These are phyloP conservation scores for Cocos nucifera DNA, from an alignment of 176 grass and related monocot genomes.

Conservation along the genomic window DNA sequence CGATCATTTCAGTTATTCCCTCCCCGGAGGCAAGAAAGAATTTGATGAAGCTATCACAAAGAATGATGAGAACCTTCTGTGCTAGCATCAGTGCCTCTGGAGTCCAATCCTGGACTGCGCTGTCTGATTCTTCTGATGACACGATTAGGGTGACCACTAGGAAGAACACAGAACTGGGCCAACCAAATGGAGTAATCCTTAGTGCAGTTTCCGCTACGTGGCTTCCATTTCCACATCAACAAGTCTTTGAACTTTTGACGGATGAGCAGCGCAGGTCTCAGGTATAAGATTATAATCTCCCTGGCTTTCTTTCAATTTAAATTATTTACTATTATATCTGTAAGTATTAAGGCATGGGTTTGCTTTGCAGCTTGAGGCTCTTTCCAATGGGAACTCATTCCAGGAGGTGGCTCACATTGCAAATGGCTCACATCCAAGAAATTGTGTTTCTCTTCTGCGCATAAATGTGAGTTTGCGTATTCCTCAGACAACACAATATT, in stretches of 20 bases:
- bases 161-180: constrained; percentile 74
- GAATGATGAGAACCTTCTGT: constrained; percentile 82
- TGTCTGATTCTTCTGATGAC: constrained; percentile 72
- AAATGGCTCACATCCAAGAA: constrained; percentile 90
- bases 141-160: constrained; percentile 67
- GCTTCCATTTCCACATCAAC: constrained; percentile 75
- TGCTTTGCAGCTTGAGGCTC: constrained; percentile 64
- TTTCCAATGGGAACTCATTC: constrained; percentile 73
- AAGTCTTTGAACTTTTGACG: constrained; percentile 85
- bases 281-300: constrained; percentile 26
- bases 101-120: constrained; percentile 76
- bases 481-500: no score
- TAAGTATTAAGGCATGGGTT: no score
- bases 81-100: constrained; percentile 49
- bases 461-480: constrained; percentile 58
- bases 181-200: constrained; percentile 86
- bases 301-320: no score
- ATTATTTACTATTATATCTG: no score
- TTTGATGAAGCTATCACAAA: constrained; percentile 91
- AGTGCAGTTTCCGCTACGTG: constrained; percentile 81
- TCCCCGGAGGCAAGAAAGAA: constrained; percentile 89
- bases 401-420: constrained; percentile 97
- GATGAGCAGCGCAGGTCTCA: constrained; percentile 86
- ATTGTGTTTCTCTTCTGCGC: constrained; percentile 87
- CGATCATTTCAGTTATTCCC: constrained; percentile 37